Conservation (phyloP, 140 eudicot species). For the Oenanthe javanica region DNA sequence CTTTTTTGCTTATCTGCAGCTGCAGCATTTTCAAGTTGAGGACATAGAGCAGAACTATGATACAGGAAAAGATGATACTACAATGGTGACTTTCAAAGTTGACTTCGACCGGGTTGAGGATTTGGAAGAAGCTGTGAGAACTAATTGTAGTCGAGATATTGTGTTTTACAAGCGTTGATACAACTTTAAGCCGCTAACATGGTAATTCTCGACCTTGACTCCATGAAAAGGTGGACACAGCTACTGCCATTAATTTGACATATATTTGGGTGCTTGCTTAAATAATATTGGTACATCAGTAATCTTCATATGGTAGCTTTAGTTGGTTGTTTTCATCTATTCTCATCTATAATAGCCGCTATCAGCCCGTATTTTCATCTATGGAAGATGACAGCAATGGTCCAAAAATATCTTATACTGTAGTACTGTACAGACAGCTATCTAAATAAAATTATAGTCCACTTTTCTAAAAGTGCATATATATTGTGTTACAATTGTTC, state of each 20-base stretch:
- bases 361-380: neutral
- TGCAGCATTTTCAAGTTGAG: conserved; percentile 69
- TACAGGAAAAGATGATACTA: conserved; percentile 84
- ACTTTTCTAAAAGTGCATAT: neutral
- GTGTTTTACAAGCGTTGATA: conserved; percentile 59
- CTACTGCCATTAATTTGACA: neutral
- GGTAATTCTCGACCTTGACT: neutral
- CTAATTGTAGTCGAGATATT: conserved; percentile 67
- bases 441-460: neutral
- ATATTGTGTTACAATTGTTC: neutral
- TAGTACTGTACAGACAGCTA: neutral
- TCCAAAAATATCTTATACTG: neutral
- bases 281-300: neutral
- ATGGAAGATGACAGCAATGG: neutral
- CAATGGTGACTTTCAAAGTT: conserved; percentile 80
- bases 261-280: neutral
- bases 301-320: neutral
- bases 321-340: neutral
- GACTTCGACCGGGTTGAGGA: conserved; percentile 74
- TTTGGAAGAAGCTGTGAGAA: conserved; percentile 80
- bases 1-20: conserved; percentile 36
- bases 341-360: neutral
- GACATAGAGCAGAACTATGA: conserved; percentile 91
- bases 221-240: conserved; percentile 5
- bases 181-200: neutral